phyloP scores from a whole-genome alignment of 768 basidiomycete species.

The Boletus patriciae region DNA sequence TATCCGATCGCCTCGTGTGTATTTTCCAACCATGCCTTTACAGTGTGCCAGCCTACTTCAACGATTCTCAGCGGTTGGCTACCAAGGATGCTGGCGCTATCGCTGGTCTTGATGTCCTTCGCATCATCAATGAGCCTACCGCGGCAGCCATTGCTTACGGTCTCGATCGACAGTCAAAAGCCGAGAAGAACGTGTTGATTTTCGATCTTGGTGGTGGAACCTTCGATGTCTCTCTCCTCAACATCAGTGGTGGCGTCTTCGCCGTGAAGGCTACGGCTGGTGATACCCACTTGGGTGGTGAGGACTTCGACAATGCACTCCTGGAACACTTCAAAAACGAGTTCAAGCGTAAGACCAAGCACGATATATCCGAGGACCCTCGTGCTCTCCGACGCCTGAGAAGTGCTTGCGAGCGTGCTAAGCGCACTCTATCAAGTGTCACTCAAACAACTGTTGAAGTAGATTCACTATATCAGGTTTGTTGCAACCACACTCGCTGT shows the following conservation, averaged over 20 bases:
- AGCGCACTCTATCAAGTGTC: conserved; percentile 97
- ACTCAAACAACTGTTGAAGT: conserved; percentile 99
- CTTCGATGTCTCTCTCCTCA: conserved; percentile 98
- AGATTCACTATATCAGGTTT: conserved; percentile 93
- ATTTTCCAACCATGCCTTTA: conserved; percentile 1
- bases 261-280: conserved; percentile 99
- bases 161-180: conserved; percentile 91
- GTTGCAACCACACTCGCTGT: conserved; percentile 16
- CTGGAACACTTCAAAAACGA: conserved; percentile 99
- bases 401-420: conserved; percentile 98
- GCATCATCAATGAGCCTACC: conserved; percentile 99
- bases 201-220: conserved; percentile 99
- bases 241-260: conserved; percentile 97
- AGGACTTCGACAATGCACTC: conserved; percentile 99
- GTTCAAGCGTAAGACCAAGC: conserved; percentile 97
- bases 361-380: conserved; percentile 95
- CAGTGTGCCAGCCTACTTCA: conserved; percentile 98
- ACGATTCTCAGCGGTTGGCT: conserved; percentile 98
- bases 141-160: conserved; percentile 99
- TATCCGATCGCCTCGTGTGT: conserved; percentile 1
- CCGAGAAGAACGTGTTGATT: conserved; percentile 97
- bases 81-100: conserved; percentile 99
- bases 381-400: conserved; percentile 95
- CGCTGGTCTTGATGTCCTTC: conserved; percentile 97
- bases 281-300: conserved; percentile 99